Conservation (phyloP, 2,329 filamentous ascomycete genomes). For the Colletotrichum acutatum region DNA sequence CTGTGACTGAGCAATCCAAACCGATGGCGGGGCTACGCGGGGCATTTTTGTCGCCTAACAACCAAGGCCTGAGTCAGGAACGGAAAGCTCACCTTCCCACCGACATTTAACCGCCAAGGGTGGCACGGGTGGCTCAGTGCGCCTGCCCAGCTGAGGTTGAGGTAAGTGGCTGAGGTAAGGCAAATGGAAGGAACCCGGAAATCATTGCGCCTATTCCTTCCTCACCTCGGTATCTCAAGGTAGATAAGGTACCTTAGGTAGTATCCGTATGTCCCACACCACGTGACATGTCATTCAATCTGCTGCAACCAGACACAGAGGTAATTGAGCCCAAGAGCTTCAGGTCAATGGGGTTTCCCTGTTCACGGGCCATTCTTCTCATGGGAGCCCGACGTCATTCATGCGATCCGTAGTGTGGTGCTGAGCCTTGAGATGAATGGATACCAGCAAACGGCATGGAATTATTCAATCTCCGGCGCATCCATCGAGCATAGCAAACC, state of each 20-base stretch:
- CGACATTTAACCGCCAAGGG: neutral
- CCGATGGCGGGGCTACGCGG: conserved; percentile 35
- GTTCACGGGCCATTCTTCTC: conserved; percentile 9
- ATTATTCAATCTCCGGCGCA: conserved; percentile 18
- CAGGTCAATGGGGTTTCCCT: conserved; percentile 4
- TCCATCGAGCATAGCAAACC: conserved; percentile 10
- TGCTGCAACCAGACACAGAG: neutral
- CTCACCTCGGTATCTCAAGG: too few relatives aligned
- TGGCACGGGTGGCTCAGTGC: neutral
- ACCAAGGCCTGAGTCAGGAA: conserved; percentile 1
- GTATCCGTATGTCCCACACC: too few relatives aligned
- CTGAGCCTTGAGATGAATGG: neutral
- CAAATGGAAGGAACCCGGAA: neutral
- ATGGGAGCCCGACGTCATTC: conserved; percentile 13
- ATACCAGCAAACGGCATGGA: neutral
- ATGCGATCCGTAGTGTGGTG: neutral
- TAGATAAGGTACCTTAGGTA: too few relatives aligned
- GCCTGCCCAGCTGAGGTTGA: neutral
- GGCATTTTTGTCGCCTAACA: conserved; percentile 24
- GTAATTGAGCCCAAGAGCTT: conserved; percentile 4
- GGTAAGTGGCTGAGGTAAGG: neutral
- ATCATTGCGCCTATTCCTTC: neutral
- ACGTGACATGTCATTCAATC: conserved; percentile 7
- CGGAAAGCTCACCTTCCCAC: neutral
- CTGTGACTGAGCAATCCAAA: conserved; percentile 21